Conservation (phyloP, 495 filamentous ascomycete species). For the Recurvomyces mirabilis region DNA sequence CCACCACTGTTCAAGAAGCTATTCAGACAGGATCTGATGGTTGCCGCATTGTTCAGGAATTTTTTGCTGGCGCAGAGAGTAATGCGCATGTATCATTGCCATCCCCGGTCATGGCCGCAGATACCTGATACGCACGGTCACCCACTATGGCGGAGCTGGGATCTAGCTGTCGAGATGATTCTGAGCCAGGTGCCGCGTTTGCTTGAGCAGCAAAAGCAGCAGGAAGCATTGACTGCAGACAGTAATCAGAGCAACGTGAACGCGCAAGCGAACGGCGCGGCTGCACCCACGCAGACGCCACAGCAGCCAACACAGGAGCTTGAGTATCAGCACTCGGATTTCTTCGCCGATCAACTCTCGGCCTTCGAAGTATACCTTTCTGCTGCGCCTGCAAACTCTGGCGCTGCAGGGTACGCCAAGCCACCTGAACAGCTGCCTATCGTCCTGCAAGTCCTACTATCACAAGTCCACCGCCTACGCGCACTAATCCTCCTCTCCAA, state of each 20-base stretch:
- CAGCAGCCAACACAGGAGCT: slow-evolving; percentile 6
- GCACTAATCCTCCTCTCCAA: slow-evolving; percentile 86
- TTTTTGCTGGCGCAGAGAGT: slow-evolving; percentile 90
- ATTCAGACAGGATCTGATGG: slow-evolving; percentile 98
- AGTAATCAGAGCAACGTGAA: neutral
- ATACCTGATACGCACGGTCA: slow-evolving; percentile 88
- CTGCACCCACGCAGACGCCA: neutral
- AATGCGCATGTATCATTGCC: slow-evolving; percentile 90
- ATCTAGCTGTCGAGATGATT: slow-evolving; percentile 91
- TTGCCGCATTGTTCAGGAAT: slow-evolving; percentile 90
- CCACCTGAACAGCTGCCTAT: slow-evolving; percentile 91
- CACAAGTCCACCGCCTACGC: slow-evolving; percentile 86
- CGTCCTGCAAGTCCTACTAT: slow-evolving; percentile 88
- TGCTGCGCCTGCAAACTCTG: slow-evolving; percentile 35
- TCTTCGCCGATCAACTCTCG: slow-evolving; percentile 94
- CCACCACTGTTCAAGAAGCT: slow-evolving; percentile 88
- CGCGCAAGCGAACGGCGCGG: neutral
- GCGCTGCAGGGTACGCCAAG: slow-evolving; percentile 42
- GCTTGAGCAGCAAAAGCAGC: slow-evolving; percentile 43
- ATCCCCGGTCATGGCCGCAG: slow-evolving; percentile 77
- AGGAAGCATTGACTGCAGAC: slow-evolving; percentile 60
- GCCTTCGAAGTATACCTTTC: slow-evolving; percentile 96
- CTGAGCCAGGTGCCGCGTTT: slow-evolving; percentile 76
- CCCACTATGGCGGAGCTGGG: slow-evolving; percentile 94
- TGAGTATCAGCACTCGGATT: slow-evolving; percentile 86